Evolutionary conservation across 495 filamentous ascomycete species (phyloP).

Genomic region (Annulohypoxylon moriforme): DNA sequence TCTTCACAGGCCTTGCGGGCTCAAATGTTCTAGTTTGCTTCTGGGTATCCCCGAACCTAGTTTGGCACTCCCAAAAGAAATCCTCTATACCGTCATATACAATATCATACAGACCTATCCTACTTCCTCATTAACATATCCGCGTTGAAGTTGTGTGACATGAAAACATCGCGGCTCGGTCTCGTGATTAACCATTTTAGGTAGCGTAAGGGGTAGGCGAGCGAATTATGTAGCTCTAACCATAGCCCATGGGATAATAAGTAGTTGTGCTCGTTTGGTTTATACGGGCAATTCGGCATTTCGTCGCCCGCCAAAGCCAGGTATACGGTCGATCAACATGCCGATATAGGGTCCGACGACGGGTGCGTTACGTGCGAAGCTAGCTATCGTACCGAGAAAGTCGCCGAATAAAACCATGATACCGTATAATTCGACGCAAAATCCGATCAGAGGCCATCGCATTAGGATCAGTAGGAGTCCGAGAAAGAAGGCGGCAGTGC

Average conservation of each 20-base stretch:
- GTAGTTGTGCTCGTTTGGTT: slow-evolving; percentile 12
- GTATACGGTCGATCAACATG: slow-evolving; percentile 68
- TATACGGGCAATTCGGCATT: slow-evolving; percentile 83
- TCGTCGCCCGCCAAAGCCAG: slow-evolving; percentile 67
- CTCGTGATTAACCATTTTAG: slow-evolving; percentile 9
- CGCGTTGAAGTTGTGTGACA: slow-evolving; percentile 1
- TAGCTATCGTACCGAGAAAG: slow-evolving; percentile 90
- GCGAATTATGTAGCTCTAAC: slow-evolving; percentile 1
- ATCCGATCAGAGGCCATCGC: slow-evolving; percentile 89
- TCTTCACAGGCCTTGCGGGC: slow-evolving; percentile 35
- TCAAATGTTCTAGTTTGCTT: slow-evolving; percentile 42
- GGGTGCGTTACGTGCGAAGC: slow-evolving; percentile 86
- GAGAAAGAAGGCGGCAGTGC: slow-evolving; percentile 87
- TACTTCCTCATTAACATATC: slow-evolving; percentile 22
- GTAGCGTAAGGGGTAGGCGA: slow-evolving; percentile 6
- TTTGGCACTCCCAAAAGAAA: slow-evolving; percentile 21
- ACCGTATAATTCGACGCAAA: slow-evolving; percentile 90
- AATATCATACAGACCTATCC: slow-evolving; percentile 33
- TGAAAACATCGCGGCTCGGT: slow-evolving; percentile 5
- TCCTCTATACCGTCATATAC: slow-evolving; percentile 39
- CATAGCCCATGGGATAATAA: neutral
- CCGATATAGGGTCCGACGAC: slow-evolving; percentile 87
- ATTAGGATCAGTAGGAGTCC: slow-evolving; percentile 88
- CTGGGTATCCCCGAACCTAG: slow-evolving; percentile 38
- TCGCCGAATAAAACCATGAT: slow-evolving; percentile 95